These are phyloP conservation scores for Saccharomyces pastorianus DNA, from an alignment of 1,139 yeast genomes.

Conservation along the genomic window DNA sequence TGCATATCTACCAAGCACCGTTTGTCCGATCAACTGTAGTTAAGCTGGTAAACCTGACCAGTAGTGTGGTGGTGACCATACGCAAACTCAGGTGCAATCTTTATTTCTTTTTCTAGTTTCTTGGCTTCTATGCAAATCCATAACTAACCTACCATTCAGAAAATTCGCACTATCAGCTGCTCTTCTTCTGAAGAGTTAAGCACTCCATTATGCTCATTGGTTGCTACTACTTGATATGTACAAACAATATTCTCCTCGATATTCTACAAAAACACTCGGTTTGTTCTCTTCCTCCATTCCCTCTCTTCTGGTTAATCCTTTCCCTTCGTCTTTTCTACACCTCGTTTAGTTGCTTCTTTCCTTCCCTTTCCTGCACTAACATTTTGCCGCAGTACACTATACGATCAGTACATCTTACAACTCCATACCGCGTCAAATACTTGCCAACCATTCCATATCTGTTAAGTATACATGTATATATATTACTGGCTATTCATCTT, in stretches of 20 bases:
- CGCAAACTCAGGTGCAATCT: conserved; percentile 47
- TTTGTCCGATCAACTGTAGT: conserved; percentile 44
- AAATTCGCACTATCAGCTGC: not conserved
- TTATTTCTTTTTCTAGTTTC: conserved; percentile 18
- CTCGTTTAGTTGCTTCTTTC: not conserved
- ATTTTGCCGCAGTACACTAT: not conserved
- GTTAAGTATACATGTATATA: no score
- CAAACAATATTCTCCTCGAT: not conserved
- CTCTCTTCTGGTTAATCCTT: not conserved
- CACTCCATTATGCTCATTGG: not conserved
- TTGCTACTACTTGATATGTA: not conserved
- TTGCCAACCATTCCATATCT: no score
- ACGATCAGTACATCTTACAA: not conserved
- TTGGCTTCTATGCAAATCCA: not conserved
- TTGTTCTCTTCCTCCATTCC: not conserved
- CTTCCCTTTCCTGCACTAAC: not conserved
- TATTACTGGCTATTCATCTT: no score
- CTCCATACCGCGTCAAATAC: not conserved
- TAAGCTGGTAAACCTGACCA: conserved; percentile 47
- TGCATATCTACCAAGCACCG: conserved; percentile 43
- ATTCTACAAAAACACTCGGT: not conserved
- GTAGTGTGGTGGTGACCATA: conserved; percentile 50
- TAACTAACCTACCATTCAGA: not conserved
- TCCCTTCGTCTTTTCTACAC: not conserved
- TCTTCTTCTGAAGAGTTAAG: not conserved